Evolutionary conservation across 306 rosid genomes (phyloP), one percentile per base, ranked within the genome.

Genomic region (Castanospermum australe): DNA sequence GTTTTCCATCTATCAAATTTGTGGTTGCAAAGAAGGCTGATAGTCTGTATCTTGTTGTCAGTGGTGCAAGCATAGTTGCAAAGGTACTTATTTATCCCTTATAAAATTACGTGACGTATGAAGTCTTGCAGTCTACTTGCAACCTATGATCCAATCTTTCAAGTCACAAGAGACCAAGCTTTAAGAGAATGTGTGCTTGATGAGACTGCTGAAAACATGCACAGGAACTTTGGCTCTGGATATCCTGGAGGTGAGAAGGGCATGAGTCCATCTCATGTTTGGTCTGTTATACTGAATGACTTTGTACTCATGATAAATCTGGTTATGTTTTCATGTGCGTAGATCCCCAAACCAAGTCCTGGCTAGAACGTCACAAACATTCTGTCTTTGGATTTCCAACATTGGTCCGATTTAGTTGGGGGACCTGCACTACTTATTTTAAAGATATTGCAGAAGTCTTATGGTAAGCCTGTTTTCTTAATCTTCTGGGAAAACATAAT

Each of bases 1-100:
- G 47, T 35, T 94, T 92, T 71, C 93, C 99, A 18, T 78, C 89
- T 38, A 71, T 94, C 71, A 92, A 89, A 82, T 94, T 94, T 81
- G 99, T 94, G 65, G 97, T 92, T 78, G 93, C 99, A 13, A 92
- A 94, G 95, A 94, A 94, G 88, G 97, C 99, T 55, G 99, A 94
- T 86, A 94, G 97, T 85, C 93, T 94, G 30, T 94, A 91, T 87
- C 97, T 97, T 7, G 97, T 94, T 86, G 99, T 94, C 22, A 92
- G 99, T 85, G 99, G 99, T 65, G 99, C 99, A 11, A 94, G 99
- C 61, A 92, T 92, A 81, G 91, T 86, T 32, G 99, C 99, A 71
- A 94, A 94, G 94, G 99, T 93, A 83, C 41, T 20, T 66, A 54
- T 62, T 42, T 61, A 39, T 8, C 41, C 39, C 33, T 71, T 69